Percentiles rank a stretch among this genome's conserved stretches.
Evolutionary conservation across 352 stramenopile genomes (phyloP).

Genomic region (Pseudoperonospora humuli): DNA sequence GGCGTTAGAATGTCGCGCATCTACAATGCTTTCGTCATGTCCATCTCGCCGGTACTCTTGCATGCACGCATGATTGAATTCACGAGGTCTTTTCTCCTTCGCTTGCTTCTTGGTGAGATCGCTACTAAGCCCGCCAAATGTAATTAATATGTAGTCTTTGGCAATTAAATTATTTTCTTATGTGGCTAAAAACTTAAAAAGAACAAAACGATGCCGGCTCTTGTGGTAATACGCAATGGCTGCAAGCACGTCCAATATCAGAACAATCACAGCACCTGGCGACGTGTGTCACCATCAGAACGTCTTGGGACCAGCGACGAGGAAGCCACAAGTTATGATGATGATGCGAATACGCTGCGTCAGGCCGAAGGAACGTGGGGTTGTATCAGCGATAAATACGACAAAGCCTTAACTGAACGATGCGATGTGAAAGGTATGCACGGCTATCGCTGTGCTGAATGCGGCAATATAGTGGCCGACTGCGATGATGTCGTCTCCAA

Average conservation of each 20-base stretch:
- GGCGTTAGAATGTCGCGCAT: too few species aligned
- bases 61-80: too few species aligned
- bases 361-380: conserved; percentile 18
- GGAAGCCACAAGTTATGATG: conserved; percentile 14
- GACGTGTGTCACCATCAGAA: conserved; percentile 16
- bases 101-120: too few species aligned
- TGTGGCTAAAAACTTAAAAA: conserved; percentile 15
- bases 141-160: too few species aligned
- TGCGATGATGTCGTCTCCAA: conserved; percentile 70
- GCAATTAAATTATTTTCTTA: too few species aligned
- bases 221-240: conserved; percentile 62
- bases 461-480: conserved; percentile 52
- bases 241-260: conserved; percentile 60
- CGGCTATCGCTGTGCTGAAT: conserved; percentile 55
- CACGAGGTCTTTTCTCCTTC: too few species aligned
- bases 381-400: conserved; percentile 3
- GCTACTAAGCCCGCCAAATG: too few species aligned
- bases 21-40: too few species aligned
- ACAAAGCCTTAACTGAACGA: conserved; percentile 33
- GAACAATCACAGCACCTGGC: conserved; percentile 42
- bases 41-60: too few species aligned
- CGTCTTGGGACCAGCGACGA: conserved; percentile 20
- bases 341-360: conserved; percentile 19
- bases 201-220: conserved; percentile 42
- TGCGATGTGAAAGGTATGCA: conserved; percentile 40